phyloP scores from a whole-genome alignment of 306 rosid genomes.

The Vigna trinervia region DNA sequence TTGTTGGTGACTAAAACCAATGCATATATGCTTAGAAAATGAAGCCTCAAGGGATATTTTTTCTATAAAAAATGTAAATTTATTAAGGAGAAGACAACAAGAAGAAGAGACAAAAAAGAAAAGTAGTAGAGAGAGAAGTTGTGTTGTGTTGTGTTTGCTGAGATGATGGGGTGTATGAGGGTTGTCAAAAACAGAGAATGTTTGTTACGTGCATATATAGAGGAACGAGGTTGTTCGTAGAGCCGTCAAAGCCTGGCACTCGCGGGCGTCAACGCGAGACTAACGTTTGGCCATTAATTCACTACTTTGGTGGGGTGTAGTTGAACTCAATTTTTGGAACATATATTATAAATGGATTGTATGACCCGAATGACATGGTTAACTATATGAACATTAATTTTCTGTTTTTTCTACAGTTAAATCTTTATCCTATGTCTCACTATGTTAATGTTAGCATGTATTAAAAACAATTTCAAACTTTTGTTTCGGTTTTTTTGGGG shows the following conservation, averaged over 20 bases:
- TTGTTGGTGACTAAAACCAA: conserved; percentile 41
- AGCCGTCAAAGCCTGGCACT: conserved; percentile 50
- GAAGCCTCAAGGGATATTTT: not conserved
- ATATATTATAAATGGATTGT: not conserved
- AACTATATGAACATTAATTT: too few species aligned
- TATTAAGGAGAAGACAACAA: not conserved
- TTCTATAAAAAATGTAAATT: not conserved
- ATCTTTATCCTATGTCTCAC: not conserved
- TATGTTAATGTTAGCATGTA: not conserved
- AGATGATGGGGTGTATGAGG: conserved; percentile 54
- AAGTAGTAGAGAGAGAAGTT: conserved; percentile 17
- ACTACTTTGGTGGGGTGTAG: conserved; percentile 20
- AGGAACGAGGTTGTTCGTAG: conserved; percentile 32
- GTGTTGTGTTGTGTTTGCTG: conserved; percentile 35
- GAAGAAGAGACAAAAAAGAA: not conserved
- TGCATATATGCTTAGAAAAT: conserved; percentile 41
- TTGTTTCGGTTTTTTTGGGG: not conserved
- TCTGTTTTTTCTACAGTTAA: not conserved
- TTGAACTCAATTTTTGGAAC: not conserved
- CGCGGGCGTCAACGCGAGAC: conserved; percentile 67
- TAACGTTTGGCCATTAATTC: conserved; percentile 50
- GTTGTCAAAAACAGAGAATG: conserved; percentile 51
- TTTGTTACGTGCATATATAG: conserved; percentile 58
- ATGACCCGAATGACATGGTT: not conserved
- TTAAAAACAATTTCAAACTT: not conserved